phyloP scores from a whole-genome alignment of 2,329 filamentous ascomycete species.

The Grosmannia huntii region DNA sequence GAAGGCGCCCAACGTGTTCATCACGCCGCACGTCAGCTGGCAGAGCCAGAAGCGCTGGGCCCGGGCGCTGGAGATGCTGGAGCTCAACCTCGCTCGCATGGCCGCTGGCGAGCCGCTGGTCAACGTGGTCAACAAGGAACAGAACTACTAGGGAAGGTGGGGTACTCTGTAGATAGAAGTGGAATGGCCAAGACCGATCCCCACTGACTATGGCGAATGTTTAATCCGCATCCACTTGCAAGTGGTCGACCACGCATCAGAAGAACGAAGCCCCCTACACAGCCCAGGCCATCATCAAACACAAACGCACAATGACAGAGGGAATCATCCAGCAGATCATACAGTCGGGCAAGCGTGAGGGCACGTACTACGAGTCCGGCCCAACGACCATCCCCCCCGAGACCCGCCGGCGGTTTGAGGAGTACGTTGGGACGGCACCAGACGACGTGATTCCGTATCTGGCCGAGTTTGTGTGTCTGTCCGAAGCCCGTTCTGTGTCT shows the following conservation, averaged over 20 bases:
- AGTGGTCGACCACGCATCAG: no score
- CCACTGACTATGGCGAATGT: no score
- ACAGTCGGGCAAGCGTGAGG: background rate
- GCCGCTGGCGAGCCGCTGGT: conserved; percentile 4
- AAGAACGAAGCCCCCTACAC: no score
- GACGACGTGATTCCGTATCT: conserved; percentile 1
- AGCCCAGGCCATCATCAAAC: no score
- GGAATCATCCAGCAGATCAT: background rate
- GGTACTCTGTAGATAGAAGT: background rate
- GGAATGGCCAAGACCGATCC: background rate
- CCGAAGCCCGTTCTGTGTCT: background rate
- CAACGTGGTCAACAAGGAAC: conserved; percentile 9
- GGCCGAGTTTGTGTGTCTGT: background rate
- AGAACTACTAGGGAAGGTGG: conserved; percentile 5
- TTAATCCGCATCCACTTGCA: no score
- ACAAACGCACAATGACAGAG: no score
- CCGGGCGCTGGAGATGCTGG: conserved; percentile 6
- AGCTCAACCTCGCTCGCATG: conserved; percentile 7
- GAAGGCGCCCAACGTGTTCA: conserved; percentile 45
- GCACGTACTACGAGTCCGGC: background rate
- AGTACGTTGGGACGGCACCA: background rate
- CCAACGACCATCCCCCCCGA: background rate
- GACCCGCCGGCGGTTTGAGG: conserved; percentile 1
- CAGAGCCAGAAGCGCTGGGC: background rate
- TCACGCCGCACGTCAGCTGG: conserved; percentile 22